Evolutionary conservation across 169 alveolate species (phyloP), one percentile per base, ranked within the genome.

Genomic region (Plasmodium gallinaceum): DNA sequence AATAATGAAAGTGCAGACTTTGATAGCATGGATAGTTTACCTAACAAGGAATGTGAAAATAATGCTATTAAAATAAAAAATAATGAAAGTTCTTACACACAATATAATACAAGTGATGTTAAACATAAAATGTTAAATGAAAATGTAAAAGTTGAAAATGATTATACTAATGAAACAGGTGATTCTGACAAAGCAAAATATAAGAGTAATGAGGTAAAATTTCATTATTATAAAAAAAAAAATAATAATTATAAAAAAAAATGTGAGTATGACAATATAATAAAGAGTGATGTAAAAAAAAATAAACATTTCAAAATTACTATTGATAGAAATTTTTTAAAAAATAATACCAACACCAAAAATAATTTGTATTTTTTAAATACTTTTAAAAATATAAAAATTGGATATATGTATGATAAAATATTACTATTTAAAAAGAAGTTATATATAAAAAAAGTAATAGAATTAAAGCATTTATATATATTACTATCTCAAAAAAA

Each of bases 351-450:
- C 14, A 39, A 75, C 39, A 32, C 12, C 16, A 32, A 61, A 7
- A 7, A 48, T n/a, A 75, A 61, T 75, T 48, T 51, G 14, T 66
- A 20, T 61, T 75, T 75, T n/a, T 51, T 75, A 61, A 51, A 43
- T n/a, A 18, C 20, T 26, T n/a, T 58, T 16, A 45, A 58, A 8
- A 65, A 51, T 14, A 75, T 65, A 61, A 43, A 61, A 22, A 62
- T 75, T 48, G 88, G 88, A 45, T 75, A 75, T 65, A 64, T 60
- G 26, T 75, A 75, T 48, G 88, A 75, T 18, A 75, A 75, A 75
- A 65, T 75, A 61, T 22, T 46, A 43, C 61, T 75, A 22, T 75
- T 75, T 75, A 75, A 61, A 48, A 75, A 75, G 32, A 75, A 43
- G 42, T 20, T 75, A 48, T 75, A 60, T 39, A 18, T 75, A 64